phyloP scores from a whole-genome alignment of 768 basidiomycete species.

The Psilocybe sp. region DNA sequence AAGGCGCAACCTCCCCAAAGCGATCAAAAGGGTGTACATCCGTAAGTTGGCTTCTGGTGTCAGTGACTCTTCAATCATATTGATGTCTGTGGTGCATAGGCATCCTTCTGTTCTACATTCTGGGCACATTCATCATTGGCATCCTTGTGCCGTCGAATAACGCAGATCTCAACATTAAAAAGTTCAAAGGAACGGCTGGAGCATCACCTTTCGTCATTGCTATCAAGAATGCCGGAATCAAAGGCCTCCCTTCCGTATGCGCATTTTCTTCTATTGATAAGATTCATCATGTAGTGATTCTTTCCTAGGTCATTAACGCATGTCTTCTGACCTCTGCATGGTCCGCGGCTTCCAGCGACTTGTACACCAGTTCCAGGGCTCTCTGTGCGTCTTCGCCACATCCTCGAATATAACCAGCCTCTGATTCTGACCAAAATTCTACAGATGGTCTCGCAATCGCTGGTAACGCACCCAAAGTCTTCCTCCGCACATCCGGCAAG shows the following conservation, averaged over 20 bases:
- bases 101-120: conserved; percentile 79
- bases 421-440: background rate
- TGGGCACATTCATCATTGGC: conserved; percentile 74
- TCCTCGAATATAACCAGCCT: background rate
- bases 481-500: conserved; percentile 60
- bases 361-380: conserved; percentile 86
- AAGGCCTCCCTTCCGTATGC: conserved; percentile 71
- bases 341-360: conserved; percentile 87
- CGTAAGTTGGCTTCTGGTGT: conserved; percentile 32
- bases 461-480: conserved; percentile 82
- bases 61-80: background rate
- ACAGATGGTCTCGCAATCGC: conserved; percentile 76
- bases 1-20: conserved; percentile 56
- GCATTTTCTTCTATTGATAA: background rate
- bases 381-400: conserved; percentile 55
- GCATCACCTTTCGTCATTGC: conserved; percentile 92
- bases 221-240: conserved; percentile 83
- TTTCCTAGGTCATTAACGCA: conserved; percentile 68
- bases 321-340: conserved; percentile 86
- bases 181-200: conserved; percentile 60
- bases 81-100: conserved; percentile 33
- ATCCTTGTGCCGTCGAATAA: conserved; percentile 78
- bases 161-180: conserved; percentile 43
- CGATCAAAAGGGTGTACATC: conserved; percentile 71
- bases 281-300: background rate